Evolutionary conservation across 371 early-diverging fungal species (phyloP).

Genomic region (Umbelopsis sp.): DNA sequence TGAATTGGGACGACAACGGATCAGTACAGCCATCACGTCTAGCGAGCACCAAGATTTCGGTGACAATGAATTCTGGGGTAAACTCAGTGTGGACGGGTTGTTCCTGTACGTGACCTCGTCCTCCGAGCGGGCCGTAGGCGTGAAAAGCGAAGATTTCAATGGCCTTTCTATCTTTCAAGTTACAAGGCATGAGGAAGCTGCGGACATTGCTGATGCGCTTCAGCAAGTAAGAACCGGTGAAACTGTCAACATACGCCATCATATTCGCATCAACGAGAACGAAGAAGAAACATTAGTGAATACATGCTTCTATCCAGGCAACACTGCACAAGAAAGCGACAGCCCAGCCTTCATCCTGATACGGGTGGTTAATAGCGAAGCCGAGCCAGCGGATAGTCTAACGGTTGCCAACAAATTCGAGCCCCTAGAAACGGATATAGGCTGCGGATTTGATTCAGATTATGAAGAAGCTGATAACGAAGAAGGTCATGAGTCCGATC

Average conservation of each 20-base stretch:
- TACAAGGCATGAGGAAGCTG: constrained; percentile 38
- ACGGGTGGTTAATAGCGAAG: neutral
- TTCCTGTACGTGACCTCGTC: constrained; percentile 37
- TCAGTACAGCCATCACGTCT: constrained; percentile 28
- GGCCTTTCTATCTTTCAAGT: constrained; percentile 46
- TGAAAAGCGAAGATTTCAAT: constrained; percentile 30
- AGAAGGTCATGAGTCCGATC: no score
- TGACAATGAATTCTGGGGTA: constrained; percentile 49
- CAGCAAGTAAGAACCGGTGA: constrained; percentile 28
- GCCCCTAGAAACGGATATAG: neutral
- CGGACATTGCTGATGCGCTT: constrained; percentile 32
- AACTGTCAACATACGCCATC: constrained; percentile 23
- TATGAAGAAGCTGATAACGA: neutral
- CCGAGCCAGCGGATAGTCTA: neutral
- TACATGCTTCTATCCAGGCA: constrained; percentile 33
- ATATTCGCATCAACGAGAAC: constrained; percentile 29
- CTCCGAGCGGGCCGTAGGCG: constrained; percentile 28
- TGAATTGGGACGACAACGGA: constrained; percentile 34
- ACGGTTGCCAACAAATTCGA: neutral
- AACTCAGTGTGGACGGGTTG: constrained; percentile 50
- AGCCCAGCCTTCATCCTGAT: neutral
- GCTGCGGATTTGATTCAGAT: neutral
- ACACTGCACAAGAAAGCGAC: neutral
- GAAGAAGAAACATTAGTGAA: constrained; percentile 25
- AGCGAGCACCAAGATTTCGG: constrained; percentile 20